A percentile compares a stretch with the other conserved stretches of the same genome.
These are phyloP conservation scores for Conringia planisiliqua DNA, from an alignment of 345 rosid genomes.

Conservation along the genomic window DNA sequence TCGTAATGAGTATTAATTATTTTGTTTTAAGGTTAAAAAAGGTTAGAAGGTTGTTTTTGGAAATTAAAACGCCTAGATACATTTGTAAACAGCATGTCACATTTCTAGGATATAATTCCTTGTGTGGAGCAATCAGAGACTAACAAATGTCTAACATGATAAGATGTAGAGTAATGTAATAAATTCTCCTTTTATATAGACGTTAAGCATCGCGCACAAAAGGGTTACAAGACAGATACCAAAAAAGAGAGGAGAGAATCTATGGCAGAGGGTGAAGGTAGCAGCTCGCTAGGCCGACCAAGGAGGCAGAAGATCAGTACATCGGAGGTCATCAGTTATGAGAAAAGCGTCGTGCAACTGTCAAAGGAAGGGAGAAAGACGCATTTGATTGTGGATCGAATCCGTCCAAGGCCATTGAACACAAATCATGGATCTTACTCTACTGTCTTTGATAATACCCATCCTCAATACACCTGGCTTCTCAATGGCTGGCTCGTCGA, in stretches of 20 bases:
- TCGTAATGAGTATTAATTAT: not conserved
- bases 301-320: not conserved
- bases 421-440: not conserved
- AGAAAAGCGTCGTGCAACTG: not conserved
- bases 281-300: not conserved
- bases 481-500: conserved; percentile 15
- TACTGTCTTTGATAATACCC: not conserved
- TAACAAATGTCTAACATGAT: not conserved
- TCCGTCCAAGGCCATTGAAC: not conserved
- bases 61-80: not conserved
- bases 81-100: not conserved
- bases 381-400: not conserved
- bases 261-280: not conserved
- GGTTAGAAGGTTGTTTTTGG: not conserved
- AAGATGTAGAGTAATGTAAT: not conserved
- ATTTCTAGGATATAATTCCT: not conserved
- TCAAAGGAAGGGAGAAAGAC: not conserved
- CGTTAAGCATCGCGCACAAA: not conserved
- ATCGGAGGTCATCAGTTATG: not conserved
- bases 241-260: not conserved
- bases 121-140: not conserved
- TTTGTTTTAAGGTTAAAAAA: not conserved
- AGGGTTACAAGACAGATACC: not conserved
- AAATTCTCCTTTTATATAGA: not conserved
- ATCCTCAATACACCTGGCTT: conserved; percentile 7